Evolutionary conservation across 2,329 filamentous ascomycete species (phyloP).

Genomic region (Xylariales sp.): DNA sequence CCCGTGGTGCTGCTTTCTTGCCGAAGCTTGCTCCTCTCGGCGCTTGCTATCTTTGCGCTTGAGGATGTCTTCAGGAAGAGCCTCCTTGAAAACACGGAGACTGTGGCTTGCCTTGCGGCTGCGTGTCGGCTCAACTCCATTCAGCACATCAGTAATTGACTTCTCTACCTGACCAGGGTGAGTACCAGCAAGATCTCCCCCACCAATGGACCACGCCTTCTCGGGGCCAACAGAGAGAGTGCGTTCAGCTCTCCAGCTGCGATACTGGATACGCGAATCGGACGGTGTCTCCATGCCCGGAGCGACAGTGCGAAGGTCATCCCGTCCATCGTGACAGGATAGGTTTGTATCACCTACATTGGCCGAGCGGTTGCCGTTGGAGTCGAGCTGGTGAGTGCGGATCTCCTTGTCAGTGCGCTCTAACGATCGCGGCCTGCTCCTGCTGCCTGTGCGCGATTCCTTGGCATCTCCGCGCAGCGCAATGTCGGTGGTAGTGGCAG

Average conservation of each 20-base stretch:
- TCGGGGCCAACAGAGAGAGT: constrained; percentile 42
- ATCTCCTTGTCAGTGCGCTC: constrained; percentile 39
- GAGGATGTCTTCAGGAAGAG: constrained; percentile 53
- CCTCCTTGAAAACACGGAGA: constrained; percentile 63
- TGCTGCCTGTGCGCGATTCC: constrained; percentile 24
- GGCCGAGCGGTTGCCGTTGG: constrained; percentile 15
- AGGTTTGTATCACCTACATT: constrained; percentile 29
- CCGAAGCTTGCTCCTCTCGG: constrained; percentile 12
- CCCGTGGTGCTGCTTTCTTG: constrained; percentile 29
- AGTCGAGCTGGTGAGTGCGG: constrained; percentile 24
- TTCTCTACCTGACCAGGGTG: constrained; percentile 58
- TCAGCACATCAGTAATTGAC: constrained; percentile 58
- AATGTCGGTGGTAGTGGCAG: too few species aligned
- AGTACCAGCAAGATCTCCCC: constrained; percentile 41
- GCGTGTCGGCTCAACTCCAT: constrained; percentile 57
- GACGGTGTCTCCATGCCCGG: constrained; percentile 14
- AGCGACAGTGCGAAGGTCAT: constrained; percentile 7
- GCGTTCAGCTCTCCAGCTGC: constrained; percentile 35
- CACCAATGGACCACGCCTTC: constrained; percentile 61
- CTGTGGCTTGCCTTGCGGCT: constrained; percentile 67
- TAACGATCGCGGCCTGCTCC: constrained; percentile 32
- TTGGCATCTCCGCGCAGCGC: too few species aligned
- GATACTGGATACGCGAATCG: constrained; percentile 25
- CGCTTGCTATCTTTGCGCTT: constrained; percentile 46
- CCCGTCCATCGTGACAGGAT: constrained; percentile 13